Percentiles rank a stretch among this genome's conserved stretches.
These are phyloP conservation scores for Solanum aculeatissimum DNA, from an alignment of 305 asterid genomes.

Conservation along the genomic window DNA sequence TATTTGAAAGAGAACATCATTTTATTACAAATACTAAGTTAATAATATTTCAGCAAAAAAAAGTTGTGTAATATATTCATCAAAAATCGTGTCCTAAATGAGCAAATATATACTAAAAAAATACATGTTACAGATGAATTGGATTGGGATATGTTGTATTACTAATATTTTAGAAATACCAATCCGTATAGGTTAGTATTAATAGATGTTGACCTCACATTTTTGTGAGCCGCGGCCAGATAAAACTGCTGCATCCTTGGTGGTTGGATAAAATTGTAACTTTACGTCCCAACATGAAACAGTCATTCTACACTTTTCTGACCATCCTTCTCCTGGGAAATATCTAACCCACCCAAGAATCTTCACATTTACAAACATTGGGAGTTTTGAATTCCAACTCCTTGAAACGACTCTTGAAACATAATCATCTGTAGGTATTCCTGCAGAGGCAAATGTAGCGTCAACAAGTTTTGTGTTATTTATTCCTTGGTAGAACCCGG, in stretches of 20 bases:
- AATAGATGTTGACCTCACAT: neutral
- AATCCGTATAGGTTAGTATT: neutral
- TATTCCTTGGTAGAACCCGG: neutral
- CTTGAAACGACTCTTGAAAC: neutral
- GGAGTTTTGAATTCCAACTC: neutral
- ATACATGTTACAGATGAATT: neutral
- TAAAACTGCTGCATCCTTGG: neutral
- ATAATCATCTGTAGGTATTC: neutral
- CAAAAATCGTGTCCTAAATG: neutral
- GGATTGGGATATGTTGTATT: neutral
- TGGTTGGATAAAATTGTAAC: neutral
- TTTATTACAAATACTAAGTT: neutral
- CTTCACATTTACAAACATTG: neutral
- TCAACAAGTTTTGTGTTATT: neutral
- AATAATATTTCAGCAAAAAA: neutral
- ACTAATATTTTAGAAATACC: neutral
- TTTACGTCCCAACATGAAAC: neutral
- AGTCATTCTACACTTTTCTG: neutral
- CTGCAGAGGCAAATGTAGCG: neutral
- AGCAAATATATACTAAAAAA: neutral
- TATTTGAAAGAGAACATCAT: neutral
- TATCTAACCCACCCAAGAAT: slow-evolving; percentile 1
- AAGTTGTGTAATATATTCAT: neutral
- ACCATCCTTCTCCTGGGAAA: neutral
- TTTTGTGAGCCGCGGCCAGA: neutral